Evolutionary conservation across 176 grass and related monocot genomes (phyloP), one percentile per base, ranked within the genome.

Genomic region (Coix lacrymajobi): DNA sequence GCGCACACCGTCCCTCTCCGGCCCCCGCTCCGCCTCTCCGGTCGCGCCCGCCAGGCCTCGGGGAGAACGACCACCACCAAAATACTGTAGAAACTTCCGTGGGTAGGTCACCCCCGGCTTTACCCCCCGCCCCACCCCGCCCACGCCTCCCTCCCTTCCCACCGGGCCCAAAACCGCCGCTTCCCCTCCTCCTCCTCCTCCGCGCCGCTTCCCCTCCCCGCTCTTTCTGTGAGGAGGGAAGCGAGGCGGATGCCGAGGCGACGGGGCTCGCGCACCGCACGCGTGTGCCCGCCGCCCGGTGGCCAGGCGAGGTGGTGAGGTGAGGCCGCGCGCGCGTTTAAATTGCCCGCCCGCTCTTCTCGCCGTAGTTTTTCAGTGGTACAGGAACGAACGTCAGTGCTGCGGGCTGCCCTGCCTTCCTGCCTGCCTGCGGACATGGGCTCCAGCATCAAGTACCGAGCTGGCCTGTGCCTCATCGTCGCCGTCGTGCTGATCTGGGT

Each of bases 401-500:
- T 54, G n/a, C n/a, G n/a, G n/a, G n/a, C n/a, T n/a, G n/a, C n/a
- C n/a, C n/a, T n/a, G 51, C 51, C 19, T 52, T 17, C 1, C 46
- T 51, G 6, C 49, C 34, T 37, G 34, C 3, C 34, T 37, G 34
- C 46, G 14, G 75, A 39, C 33, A 91, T 92, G 93, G 85, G 26
- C 67, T 64, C 88, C 73, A 6, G 12, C 8, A 62, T 94, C 77
- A 98, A 85, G 85, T 98, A 98, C 64, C 85, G 92, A 6, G 76
- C 89, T 0, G 93, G 96, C 11, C 60, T 96, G 1, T 81, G 91
- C 73, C 89, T 98, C 22, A 98, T 98, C 40, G 87, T 82, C 1
- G 88, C 96, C 32, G 96, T 98, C 52, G 96, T 98, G 34, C 62
- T 98, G 3, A 98, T 98, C 39, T 98, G 96, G 96, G 96, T 98